Evolutionary conservation across 148 eudicot genomes (phyloP).

Genomic region (Tetragonia tetragonoides): DNA sequence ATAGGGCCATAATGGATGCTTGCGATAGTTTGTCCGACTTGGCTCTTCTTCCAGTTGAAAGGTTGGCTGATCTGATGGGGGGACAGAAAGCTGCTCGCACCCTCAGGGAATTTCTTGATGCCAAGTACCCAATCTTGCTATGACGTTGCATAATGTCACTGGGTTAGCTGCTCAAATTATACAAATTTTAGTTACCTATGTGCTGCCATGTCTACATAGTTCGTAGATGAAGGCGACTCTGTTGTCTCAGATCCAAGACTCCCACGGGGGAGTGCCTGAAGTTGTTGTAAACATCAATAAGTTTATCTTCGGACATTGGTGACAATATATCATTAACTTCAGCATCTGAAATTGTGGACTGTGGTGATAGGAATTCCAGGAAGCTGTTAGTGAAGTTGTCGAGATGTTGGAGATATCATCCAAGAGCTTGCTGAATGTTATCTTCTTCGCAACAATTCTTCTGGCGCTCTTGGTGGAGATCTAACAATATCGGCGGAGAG

Average conservation of each 20-base stretch:
- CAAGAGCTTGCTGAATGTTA: not conserved
- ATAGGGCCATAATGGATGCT: constrained; percentile 82
- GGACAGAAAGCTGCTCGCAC: constrained; percentile 88
- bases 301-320: not conserved
- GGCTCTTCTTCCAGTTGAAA: constrained; percentile 77
- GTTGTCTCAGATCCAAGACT: not conserved
- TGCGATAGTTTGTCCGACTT: constrained; percentile 81
- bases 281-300: not conserved
- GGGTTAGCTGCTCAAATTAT: not conserved
- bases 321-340: not conserved
- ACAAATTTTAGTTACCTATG: not conserved
- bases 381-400: not conserved
- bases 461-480: too few species aligned
- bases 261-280: not conserved
- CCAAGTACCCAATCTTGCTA: constrained; percentile 90
- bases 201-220: not conserved
- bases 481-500: too few species aligned
- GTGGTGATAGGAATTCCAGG: not conserved
- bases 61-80: constrained; percentile 83
- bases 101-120: constrained; percentile 92
- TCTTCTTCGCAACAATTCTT: too few species aligned
- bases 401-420: not conserved
- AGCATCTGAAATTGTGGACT: not conserved
- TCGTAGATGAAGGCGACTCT: not conserved
- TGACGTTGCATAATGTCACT: constrained; percentile 16